Evolutionary conservation across 495 filamentous ascomycete genomes (phyloP), one percentile per base, ranked within the genome.

Genomic region (Penicillium manginii): DNA sequence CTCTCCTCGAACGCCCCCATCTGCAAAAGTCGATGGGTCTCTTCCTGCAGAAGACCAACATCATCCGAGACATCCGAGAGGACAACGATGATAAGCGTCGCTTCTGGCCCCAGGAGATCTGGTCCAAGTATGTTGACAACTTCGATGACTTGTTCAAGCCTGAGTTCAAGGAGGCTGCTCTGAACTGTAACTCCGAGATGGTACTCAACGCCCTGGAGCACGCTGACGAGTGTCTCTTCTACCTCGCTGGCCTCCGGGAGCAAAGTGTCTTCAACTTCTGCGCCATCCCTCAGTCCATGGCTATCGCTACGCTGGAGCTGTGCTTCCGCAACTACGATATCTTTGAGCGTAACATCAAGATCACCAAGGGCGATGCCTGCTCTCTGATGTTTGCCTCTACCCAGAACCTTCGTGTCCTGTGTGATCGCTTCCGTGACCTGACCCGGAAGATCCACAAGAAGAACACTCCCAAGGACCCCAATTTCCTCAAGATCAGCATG

Each of bases 191-290:
- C 70, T 96, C 92, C 0, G 92, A 98, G 64, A 96, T 98, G 93
- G 86, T 97, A 19, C 78, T 98, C 39, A 90, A 93, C 55, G 88
- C 93, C 18, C 83, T 98, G 47, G 82, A 85, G 69, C 92, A 96
- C 62, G 91, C 86, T 29, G 91, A 96, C 60, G 91, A 98, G 64
- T 97, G 93, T 74, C 78, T 98, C 9, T 98, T 92, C 79, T 98
- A 98, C 79, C 90, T 98, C 76, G 96, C 96, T 21, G 96, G 92
- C 19, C 83, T 98, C 45, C 91, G 89, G 57, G 94, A 98, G 72
- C 94, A 98, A 77, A 94, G 90, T 71, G 92, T 97, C n/a, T 98
- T 98, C 88, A 98, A 98, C 80, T 98, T 98, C 71, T 91, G 91
- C 43, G 93, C 96, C 43, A 98, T 98, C 64, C 94, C 94, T n/a